Evolutionary conservation across 805 yeast species (phyloP).

Genomic region (Blastobotrys terrestris): DNA sequence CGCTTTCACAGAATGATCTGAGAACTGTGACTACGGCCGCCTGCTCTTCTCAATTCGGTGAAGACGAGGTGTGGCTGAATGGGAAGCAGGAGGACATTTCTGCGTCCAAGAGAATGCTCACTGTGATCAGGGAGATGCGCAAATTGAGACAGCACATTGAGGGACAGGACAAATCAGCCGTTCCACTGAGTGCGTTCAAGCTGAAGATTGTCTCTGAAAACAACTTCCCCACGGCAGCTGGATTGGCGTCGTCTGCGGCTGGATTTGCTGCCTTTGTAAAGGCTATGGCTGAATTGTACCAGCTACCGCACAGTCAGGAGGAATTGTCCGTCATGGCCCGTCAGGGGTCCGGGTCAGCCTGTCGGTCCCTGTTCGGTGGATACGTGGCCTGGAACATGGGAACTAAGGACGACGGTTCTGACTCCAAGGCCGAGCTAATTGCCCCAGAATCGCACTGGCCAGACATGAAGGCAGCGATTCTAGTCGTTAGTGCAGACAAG

Average conservation of each 20-base stretch:
- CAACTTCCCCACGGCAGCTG: slow-evolving; percentile 99
- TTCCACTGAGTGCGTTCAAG: slow-evolving; percentile 47
- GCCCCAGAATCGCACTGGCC: slow-evolving; percentile 90
- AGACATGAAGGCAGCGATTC: slow-evolving; percentile 79
- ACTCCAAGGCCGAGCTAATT: slow-evolving; percentile 89
- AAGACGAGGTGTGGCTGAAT: slow-evolving; percentile 77
- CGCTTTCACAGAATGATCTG: slow-evolving; percentile 84
- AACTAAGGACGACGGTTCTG: slow-evolving; percentile 61
- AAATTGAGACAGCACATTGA: slow-evolving; percentile 59
- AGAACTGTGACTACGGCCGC: slow-evolving; percentile 89
- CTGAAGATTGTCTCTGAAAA: slow-evolving; percentile 86
- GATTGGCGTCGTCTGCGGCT: slow-evolving; percentile 95
- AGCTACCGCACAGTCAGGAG: slow-evolving; percentile 77
- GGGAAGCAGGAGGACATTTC: slow-evolving; percentile 72
- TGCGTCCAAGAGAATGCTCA: slow-evolving; percentile 43
- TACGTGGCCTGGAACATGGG: slow-evolving; percentile 99
- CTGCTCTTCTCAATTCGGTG: slow-evolving; percentile 47
- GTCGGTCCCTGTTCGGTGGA: slow-evolving; percentile 95
- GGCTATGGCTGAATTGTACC: slow-evolving; percentile 78
- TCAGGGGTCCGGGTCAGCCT: slow-evolving; percentile 98
- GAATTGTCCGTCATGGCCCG: slow-evolving; percentile 92
- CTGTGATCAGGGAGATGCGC: slow-evolving; percentile 74
- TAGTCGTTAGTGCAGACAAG: slow-evolving; percentile 88
- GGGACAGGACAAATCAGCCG: slow-evolving; percentile 37
- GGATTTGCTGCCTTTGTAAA: slow-evolving; percentile 95